A percentile compares a stretch with the other conserved stretches of the same genome.
Evolutionary conservation across 805 yeast genomes (phyloP).

Genomic region (Suhomyces emberorum): DNA sequence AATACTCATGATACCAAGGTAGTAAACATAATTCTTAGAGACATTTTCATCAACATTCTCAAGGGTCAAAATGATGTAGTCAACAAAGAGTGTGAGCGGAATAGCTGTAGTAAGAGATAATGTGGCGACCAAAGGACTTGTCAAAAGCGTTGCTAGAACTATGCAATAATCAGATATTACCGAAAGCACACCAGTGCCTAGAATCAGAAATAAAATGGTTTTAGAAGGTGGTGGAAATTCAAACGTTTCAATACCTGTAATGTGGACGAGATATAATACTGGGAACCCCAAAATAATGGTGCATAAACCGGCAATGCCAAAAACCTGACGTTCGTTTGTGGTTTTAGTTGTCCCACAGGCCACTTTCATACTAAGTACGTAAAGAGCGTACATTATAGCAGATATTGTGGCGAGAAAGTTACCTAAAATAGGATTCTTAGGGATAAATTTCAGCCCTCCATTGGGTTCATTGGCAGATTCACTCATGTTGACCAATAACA

Average conservation of each 20-base stretch:
- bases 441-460: conserved; percentile 24
- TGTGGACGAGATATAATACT: conserved; percentile 31
- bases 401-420: conserved; percentile 44
- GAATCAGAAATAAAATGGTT: conserved; percentile 29
- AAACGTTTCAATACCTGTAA: conserved; percentile 39
- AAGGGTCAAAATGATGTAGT: conserved; percentile 34
- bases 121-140: conserved; percentile 52
- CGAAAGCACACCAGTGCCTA: conserved; percentile 43
- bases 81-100: conserved; percentile 51
- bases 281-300: conserved; percentile 43
- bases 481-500: conserved; percentile 41
- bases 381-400: conserved; percentile 47
- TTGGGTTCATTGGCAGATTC: conserved; percentile 19
- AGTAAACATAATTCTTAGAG: conserved; percentile 31
- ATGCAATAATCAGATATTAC: conserved; percentile 49
- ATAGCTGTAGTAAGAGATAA: conserved; percentile 50
- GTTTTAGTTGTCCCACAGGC: conserved; percentile 44
- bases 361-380: conserved; percentile 41
- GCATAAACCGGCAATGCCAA: conserved; percentile 45
- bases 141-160: conserved; percentile 48
- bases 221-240: conserved; percentile 39
- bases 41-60: conserved; percentile 17
- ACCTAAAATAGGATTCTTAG: conserved; percentile 42
- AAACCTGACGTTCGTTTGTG: conserved; percentile 46
- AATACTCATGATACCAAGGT: conserved; percentile 47